Base-by-base conservation (phyloP, 208 protist species). In the Acanthamoeba healyi region DNA sequence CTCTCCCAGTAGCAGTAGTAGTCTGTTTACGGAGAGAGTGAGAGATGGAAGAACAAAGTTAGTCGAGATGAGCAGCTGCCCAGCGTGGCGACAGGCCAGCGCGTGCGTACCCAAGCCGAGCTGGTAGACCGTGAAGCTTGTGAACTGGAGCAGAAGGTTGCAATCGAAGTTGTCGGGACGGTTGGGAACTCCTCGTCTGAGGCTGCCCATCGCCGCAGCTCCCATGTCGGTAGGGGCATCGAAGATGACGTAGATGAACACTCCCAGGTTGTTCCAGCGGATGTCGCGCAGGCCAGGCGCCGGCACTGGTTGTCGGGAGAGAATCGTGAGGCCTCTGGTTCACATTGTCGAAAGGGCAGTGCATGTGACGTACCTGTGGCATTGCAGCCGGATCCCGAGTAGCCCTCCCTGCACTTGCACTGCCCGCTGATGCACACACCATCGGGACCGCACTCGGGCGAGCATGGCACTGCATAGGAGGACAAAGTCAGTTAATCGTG, bases 1-100 rank as follows among this genome's bases (percentile, higher is more conserved):
- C 40, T 94, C 54, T 94, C 90, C 90, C 90, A 94, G 51, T 94
- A 93, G 44, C 90, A 94, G 32, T 67, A 94, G 54, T 79, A 94
- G 29, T 94, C 90, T 94, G 42, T 87, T 61, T n/a, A n/a, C n/a
- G n/a, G n/a, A n/a, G n/a, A n/a, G n/a, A n/a, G n/a, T n/a, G n/a
- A n/a, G n/a, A n/a, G n/a, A n/a, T n/a, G n/a, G n/a, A n/a, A n/a
- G n/a, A n/a, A n/a, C n/a, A n/a, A n/a, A n/a, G n/a, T n/a, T n/a
- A n/a, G n/a, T n/a, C n/a, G n/a, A n/a, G n/a, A n/a, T n/a, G n/a
- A n/a, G n/a, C n/a, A n/a, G n/a, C n/a, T n/a, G n/a, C n/a, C n/a
- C n/a, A n/a, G n/a, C 49, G 6, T 54, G 49, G 10, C 49, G 15
- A 54, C 10, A 6, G 49, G 15, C 10, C 49, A 19, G 6, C 15